These are phyloP conservation scores for Seiridium cupressi DNA, from an alignment of 2,329 filamentous ascomycete genomes.

Conservation along the genomic window DNA sequence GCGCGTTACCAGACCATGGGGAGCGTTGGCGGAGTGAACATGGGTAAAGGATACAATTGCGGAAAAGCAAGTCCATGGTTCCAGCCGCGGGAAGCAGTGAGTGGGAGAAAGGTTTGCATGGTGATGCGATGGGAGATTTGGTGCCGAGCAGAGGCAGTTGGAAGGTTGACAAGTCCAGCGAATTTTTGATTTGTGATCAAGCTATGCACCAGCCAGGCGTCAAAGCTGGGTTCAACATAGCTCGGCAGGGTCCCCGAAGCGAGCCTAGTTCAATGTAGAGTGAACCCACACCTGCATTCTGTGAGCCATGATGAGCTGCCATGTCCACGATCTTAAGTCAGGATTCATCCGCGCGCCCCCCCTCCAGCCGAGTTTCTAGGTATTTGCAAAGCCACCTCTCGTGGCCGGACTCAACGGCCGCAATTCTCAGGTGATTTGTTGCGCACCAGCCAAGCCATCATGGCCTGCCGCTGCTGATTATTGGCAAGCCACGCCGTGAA, in stretches of 20 bases:
- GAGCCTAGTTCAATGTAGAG: no score
- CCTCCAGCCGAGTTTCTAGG: no score
- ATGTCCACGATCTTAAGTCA: no score
- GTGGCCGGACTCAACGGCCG: not conserved
- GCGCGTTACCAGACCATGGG: not conserved
- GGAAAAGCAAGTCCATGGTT: not conserved
- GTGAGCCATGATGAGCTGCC: no score
- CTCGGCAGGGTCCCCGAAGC: not conserved
- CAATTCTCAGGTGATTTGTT: not conserved
- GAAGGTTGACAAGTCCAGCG: not conserved
- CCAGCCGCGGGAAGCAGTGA: not conserved
- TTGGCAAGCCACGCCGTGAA: no score
- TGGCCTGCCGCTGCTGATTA: no score
- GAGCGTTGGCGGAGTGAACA: not conserved
- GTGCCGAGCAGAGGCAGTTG: not conserved
- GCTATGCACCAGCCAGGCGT: not conserved
- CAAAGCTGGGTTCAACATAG: not conserved
- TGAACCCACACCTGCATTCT: not conserved
- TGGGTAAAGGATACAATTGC: not conserved
- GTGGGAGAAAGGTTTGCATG: not conserved
- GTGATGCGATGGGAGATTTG: not conserved
- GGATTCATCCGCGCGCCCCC: no score
- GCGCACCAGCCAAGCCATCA: no score
- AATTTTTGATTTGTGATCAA: slow-evolving; percentile 6
- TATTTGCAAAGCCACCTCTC: not conserved